Conservation (phyloP, 2,329 filamentous ascomycete species). For the Ophiocordyceps unilateralis region DNA sequence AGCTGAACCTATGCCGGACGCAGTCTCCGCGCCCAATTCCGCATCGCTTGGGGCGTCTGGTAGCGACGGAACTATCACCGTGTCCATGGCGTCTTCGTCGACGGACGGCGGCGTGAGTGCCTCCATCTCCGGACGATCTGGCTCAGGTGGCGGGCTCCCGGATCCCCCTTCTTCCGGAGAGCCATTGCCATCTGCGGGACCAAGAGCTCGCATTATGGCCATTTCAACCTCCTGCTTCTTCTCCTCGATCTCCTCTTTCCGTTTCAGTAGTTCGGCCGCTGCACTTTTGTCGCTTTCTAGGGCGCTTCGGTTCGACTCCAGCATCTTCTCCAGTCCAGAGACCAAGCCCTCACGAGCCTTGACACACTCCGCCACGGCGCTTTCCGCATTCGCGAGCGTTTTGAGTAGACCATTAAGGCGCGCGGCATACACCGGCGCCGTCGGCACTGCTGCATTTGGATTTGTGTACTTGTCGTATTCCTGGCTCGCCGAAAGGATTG, state of each 20-base stretch:
- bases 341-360: constrained; percentile 69
- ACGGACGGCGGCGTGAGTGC: constrained; percentile 67
- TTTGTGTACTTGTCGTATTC: constrained; percentile 78
- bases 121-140: constrained; percentile 66
- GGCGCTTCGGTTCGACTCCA: constrained; percentile 54
- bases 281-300: constrained; percentile 53
- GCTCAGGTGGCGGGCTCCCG: constrained; percentile 35
- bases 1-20: constrained; percentile 22
- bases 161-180: constrained; percentile 28
- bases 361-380: constrained; percentile 74
- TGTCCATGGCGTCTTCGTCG: constrained; percentile 17
- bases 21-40: constrained; percentile 19
- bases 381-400: constrained; percentile 73
- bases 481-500: constrained; percentile 52
- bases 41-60: constrained; percentile 3
- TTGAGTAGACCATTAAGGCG: constrained; percentile 81
- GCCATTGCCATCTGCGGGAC: constrained; percentile 35
- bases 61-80: constrained; percentile 1
- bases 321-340: constrained; percentile 62
- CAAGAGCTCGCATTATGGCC: constrained; percentile 72
- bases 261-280: constrained; percentile 43
- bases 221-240: constrained; percentile 84
- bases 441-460: constrained; percentile 48
- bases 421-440: constrained; percentile 80
- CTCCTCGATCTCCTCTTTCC: constrained; percentile 55